Base-by-base conservation (phyloP, 768 basidiomycete genomes). In the Boletellus ananas region DNA sequence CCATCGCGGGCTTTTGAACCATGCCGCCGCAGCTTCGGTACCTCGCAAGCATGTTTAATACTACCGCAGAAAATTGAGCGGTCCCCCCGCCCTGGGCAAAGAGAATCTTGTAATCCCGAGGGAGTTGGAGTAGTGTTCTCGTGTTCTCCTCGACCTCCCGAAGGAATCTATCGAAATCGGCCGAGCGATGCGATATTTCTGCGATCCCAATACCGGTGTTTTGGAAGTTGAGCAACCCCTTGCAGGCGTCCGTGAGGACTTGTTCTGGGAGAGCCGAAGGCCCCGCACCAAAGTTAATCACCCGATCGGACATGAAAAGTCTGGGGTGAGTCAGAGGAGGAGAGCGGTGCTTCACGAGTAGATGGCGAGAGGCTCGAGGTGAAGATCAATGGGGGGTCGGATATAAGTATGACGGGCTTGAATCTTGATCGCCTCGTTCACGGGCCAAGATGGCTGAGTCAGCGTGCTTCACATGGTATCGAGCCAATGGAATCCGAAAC, bases 31-130 rank as follows among this genome's bases (percentile, higher is more conserved):
- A 77, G 46, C 93, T 74, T n/a, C 80, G 79, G 68, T 94, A 86
- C 29, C 88, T 78, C 14, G 94, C 87, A 45, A 95, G 80, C 67
- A 98, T 78, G 74, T 99, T 99, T 58, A 94, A 74, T 4, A 95
- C 89, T 56, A 90, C 83, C 25, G 90, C 87, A 25, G 92, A 90
- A 74, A 98, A 98, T 70, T 97, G 93, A 23, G 76, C 81, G 1
- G 89, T 85, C 13, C 92, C 96, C 27, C 96, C 96, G 37, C 96
- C 96, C 71, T 97, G 94, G 34, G 91, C 81, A 75, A 97, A 94
- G 33, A 99, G 79, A 60, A 99, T 79, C 43, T 78, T 73, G 72
- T 98, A 94, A 10, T 85, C 87, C 35, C 79, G 65, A 9, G 96
- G 95, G 31, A 99, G 83, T 14, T 77, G 70, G 51, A 98, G 85